A percentile compares a stretch with the other conserved stretches of the same genome.
These are phyloP conservation scores for Sugiyamaella boreocaroliniensis DNA, from an alignment of 805 yeast species.

Conservation along the genomic window DNA sequence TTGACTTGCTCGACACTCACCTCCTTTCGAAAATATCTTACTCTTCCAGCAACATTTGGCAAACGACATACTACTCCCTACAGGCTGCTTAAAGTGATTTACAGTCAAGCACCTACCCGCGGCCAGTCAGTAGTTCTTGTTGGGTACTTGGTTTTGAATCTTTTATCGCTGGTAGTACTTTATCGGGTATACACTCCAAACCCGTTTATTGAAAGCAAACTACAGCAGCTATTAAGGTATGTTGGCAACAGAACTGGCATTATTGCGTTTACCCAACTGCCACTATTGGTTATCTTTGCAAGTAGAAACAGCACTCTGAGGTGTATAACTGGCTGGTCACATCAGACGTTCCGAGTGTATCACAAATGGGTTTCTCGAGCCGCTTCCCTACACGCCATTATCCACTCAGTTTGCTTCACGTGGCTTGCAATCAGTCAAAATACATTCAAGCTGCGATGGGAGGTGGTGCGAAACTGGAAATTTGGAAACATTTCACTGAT, in stretches of 20 bases:
- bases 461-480: conserved; percentile 28
- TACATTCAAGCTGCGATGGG: conserved; percentile 24
- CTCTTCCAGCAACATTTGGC: conserved; percentile 30
- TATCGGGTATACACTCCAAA: conserved; percentile 19
- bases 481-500: conserved; percentile 43
- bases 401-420: conserved; percentile 23
- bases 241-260: conserved; percentile 22
- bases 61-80: conserved; percentile 27
- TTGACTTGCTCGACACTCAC: neutral
- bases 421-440: conserved; percentile 12
- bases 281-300: conserved; percentile 39
- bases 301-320: conserved; percentile 66
- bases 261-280: conserved; percentile 23
- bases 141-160: conserved; percentile 30
- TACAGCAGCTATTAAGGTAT: conserved; percentile 15
- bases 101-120: conserved; percentile 36
- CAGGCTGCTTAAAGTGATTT: conserved; percentile 12
- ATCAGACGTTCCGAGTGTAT: conserved; percentile 51
- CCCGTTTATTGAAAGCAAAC: conserved; percentile 8
- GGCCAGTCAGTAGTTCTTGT: conserved; percentile 35
- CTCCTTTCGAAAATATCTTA: conserved; percentile 22
- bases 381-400: conserved; percentile 19
- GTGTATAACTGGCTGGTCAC: conserved; percentile 54
- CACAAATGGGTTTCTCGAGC: conserved; percentile 39
- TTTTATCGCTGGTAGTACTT: conserved; percentile 21